Evolutionary conservation across 805 yeast genomes (phyloP), one percentile per base, ranked within the genome.

Genomic region (Schwanniomyces pseudopolymorphus): DNA sequence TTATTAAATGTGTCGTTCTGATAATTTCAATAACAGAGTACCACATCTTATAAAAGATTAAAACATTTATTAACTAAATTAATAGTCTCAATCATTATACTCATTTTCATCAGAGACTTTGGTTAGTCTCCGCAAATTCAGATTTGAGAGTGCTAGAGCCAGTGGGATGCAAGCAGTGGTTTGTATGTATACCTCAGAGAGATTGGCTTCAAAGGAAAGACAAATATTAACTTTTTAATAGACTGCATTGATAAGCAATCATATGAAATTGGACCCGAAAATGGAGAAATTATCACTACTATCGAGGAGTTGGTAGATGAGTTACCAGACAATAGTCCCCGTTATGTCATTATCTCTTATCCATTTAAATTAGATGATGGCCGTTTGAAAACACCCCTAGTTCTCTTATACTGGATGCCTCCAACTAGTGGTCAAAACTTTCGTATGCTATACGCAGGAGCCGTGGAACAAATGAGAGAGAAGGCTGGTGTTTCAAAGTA

Each of bases 371-470:
- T 78, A 7, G 61, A 70, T 26, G 97, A 90, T 56, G 96, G 96
- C 0, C 74, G 95, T 45, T 75, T 79, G 57, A 77, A 82, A 40
- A 75, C 80, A 8, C 97, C 96, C 3, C 75, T 86, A 50, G 88
- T 90, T 1, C 64, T 91, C 61, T 56, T 91, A n/a, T 91, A 89
- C 64, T 91, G 91, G 84, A 78, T 88, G 49, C 97, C 97, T 3
- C 85, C 84, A 21, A 89, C 96, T 0, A 76, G 89, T n/a, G 85
- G 87, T 14, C 92, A 85, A 60, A 87, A 86, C 45, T 74, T 79
- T 58, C 83, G 85, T 63, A 91, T 90, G 97, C 67, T 88, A 41
- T 90, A 89, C 57, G 97, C 97, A 0, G 96, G 94, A 4, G 95
- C 96, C 2, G 79, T 88, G 19, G 97, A 91, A 61, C 67, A 85